Evolutionary conservation across 805 yeast species (phyloP).

Genomic region (Hanseniaspora pseudoguilliermondii): DNA sequence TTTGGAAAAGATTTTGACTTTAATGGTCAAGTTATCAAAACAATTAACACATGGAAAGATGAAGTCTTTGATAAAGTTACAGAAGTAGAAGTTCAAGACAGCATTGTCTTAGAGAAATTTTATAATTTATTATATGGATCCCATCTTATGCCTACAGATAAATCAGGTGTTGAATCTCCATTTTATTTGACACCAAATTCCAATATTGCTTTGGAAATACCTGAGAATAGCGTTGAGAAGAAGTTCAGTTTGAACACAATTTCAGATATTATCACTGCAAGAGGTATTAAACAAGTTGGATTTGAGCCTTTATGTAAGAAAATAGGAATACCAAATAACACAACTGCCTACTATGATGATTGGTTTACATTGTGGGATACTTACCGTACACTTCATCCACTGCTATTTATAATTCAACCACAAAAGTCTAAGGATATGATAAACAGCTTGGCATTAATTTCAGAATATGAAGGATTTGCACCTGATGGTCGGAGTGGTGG

Average conservation of each 20-base stretch:
- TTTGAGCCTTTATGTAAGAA: slow-evolving; percentile 23
- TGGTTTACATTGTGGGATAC: slow-evolving; percentile 32
- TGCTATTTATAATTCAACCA: slow-evolving; percentile 25
- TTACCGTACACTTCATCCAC: slow-evolving; percentile 28
- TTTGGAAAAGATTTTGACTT: slow-evolving; percentile 7
- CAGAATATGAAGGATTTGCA: slow-evolving; percentile 27
- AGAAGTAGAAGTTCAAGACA: slow-evolving; percentile 17
- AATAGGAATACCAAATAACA: slow-evolving; percentile 17
- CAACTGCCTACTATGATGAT: slow-evolving; percentile 27
- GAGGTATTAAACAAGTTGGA: background rate
- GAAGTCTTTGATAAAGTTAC: slow-evolving; percentile 21
- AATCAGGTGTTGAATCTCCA: slow-evolving; percentile 20
- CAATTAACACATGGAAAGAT: slow-evolving; percentile 14
- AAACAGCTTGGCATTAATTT: slow-evolving; percentile 24
- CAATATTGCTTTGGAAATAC: too few species aligned
- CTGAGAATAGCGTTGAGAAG: too few species aligned
- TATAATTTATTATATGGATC: slow-evolving; percentile 26
- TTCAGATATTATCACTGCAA: background rate
- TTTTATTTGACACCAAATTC: background rate
- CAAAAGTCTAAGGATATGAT: slow-evolving; percentile 24
- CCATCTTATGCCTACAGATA: slow-evolving; percentile 26
- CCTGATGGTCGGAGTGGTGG: slow-evolving; percentile 31
- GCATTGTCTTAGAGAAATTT: slow-evolving; percentile 15
- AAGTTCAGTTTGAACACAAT: background rate
- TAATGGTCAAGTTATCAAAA: slow-evolving; percentile 8